Base-by-base conservation (phyloP, 2,329 filamentous ascomycete genomes). In the Mycogone perniciosa region DNA sequence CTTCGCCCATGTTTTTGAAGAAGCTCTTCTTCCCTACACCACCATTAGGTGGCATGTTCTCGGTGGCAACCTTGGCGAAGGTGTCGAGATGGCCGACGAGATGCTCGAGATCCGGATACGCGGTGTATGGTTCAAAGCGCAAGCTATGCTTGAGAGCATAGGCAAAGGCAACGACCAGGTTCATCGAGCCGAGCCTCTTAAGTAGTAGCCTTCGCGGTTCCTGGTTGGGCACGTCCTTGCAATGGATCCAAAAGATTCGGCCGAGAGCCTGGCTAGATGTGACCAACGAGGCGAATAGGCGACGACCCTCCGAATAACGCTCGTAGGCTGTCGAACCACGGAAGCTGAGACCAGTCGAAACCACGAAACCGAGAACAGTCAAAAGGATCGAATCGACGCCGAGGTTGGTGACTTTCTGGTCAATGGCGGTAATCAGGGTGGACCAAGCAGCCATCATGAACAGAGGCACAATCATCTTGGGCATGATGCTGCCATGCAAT, bases 201-300 rank as follows among this genome's bases (percentile, higher is more conserved):
- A 93, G 73, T 2, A 90, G 61, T 57, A 86, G 83, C 40, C 85
- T 75, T 60, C 88, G 89, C 20, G 76, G 75, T 7, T 71, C 68
- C 37, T 63, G 52, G 33, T 52, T 73, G 49, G 42, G 79, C 72
- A 31, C 75, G 73, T 58, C 85, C 73, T 63, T 88, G 6, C 80
- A 75, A 60, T 95, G 87, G 31, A 96, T 76, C 91, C 91, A 96
- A 63, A 93, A 88, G 7, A 88, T 76, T 26, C 91, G 82, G 59
- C 81, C 87, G 59, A 95, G 72, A 64, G 82, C 71, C 71, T 89
- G 74, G 60, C 76, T 71, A 62, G 86, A 84, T 66, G 76, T 73
- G 49, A 76, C 80, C 58, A 84, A 71, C 50, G 79, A 71, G 1
- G 81, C 73, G 81, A 82, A 85, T 59, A 75, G 80, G 59, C 80